phyloP scores from a whole-genome alignment of 257 asterid genomes.

The Striga asiatica region DNA sequence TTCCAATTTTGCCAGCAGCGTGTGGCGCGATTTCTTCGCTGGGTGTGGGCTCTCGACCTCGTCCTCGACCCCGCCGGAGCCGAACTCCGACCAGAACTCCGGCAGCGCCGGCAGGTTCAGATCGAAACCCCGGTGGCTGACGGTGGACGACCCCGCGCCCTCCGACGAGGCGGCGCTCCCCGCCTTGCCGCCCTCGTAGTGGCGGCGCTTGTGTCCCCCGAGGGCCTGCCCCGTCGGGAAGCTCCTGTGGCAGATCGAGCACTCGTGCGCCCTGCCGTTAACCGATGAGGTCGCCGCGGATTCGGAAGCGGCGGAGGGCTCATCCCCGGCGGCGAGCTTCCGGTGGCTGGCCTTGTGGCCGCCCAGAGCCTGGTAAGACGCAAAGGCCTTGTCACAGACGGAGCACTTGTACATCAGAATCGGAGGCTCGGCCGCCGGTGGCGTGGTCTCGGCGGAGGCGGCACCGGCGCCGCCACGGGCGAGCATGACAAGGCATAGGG shows the following conservation, averaged over 20 bases:
- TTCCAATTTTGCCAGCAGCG: constrained; percentile 18
- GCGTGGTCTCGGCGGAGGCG: constrained; percentile 1
- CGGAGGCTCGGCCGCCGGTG: neutral
- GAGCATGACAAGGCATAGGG: constrained; percentile 52
- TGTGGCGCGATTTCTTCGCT: constrained; percentile 32
- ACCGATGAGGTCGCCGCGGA: constrained; percentile 11
- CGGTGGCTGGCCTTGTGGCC: constrained; percentile 79
- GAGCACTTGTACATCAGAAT: constrained; percentile 36
- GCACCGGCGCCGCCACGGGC: constrained; percentile 34
- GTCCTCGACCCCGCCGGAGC: constrained; percentile 22
- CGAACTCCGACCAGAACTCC: constrained; percentile 21
- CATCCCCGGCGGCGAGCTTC: constrained; percentile 23
- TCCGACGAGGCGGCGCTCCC: constrained; percentile 24
- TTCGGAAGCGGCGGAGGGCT: constrained; percentile 21
- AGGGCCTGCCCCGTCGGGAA: constrained; percentile 55
- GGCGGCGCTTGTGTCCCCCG: constrained; percentile 70
- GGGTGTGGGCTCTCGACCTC: constrained; percentile 58
- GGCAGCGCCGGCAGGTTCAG: constrained; percentile 43
- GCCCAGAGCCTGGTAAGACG: constrained; percentile 59
- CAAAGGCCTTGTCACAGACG: constrained; percentile 43
- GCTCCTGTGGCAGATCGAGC: constrained; percentile 58
- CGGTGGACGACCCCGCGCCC: constrained; percentile 34
- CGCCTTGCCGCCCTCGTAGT: constrained; percentile 38
- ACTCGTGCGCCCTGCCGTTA: constrained; percentile 44
- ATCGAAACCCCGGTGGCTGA: constrained; percentile 34